Base-by-base conservation (phyloP, 805 yeast genomes). In the Ogataea kodamae region DNA sequence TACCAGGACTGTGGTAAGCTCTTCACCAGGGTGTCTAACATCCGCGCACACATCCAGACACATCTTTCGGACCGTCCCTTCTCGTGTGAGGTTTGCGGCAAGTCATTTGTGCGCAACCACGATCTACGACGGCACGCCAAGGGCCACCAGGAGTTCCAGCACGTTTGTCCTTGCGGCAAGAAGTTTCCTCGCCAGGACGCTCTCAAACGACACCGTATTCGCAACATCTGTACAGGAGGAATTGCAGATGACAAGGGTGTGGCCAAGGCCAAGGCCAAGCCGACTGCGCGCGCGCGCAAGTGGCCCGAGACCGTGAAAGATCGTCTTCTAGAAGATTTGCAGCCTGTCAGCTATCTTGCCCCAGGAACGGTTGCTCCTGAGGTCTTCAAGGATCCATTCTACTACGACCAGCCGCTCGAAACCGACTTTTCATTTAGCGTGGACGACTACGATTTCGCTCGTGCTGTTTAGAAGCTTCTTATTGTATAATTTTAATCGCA, bases 51-150 rank as follows among this genome's bases (percentile, higher is more conserved):
- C 58, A 89, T 92, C 37, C 98, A 92, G 57, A 92, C 98, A 1
- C 99, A 92, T 66, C 62, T 92, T 30, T 80, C 90, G 55, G 98
- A 94, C 57, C 68, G 97, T 43, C 99, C 99, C 1, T 90, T 86
- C 60, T 65, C 71, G 0, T 92, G 99, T 62, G 65, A 66, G 3
- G 68, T 68, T 25, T 92, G 99, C 59, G 72, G 75, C 4, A 85
- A 89, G 48, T 74, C 85, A 22, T 92, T 92, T 64, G 99, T 92
- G 15, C 72, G 99, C 43, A 96, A 90, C 43, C 98, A 92, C 55
- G 99, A 92, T 61, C 67, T 92, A 48, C 75, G 86, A 40, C 74
- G 99, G 41, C 99, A 92, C 54, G 78, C 76, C 46, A 86, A 85
- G 55, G 84, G 89, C 10, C 99, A 92, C 55, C 70, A 76, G 34